phyloP scores from a whole-genome alignment of 805 yeast species.

The Starmerella etchellsii region DNA sequence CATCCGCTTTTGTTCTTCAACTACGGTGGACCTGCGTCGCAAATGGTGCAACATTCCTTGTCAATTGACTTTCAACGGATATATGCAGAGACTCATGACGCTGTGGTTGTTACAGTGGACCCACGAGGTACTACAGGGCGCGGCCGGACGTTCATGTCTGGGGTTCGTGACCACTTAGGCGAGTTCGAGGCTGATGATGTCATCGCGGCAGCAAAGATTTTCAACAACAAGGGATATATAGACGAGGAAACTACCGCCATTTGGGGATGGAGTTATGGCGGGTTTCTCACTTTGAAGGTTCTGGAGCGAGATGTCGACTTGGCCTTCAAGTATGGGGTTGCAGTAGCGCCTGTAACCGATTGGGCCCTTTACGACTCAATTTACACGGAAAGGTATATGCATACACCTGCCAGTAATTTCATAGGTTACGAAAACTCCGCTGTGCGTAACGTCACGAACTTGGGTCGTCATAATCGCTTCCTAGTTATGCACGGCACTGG shows the following conservation, averaged over 20 bases:
- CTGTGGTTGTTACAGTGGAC: conserved; percentile 87
- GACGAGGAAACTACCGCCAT: conserved; percentile 59
- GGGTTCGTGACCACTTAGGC: conserved; percentile 75
- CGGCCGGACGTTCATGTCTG: conserved; percentile 62
- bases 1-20: conserved; percentile 84
- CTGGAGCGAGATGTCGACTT: conserved; percentile 67
- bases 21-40: conserved; percentile 95
- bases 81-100: conserved; percentile 61
- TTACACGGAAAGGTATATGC: conserved; percentile 92
- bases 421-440: conserved; percentile 47
- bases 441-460: conserved; percentile 42
- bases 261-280: conserved; percentile 99
- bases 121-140: conserved; percentile 94
- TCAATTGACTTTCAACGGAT: conserved; percentile 57
- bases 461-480: conserved; percentile 52
- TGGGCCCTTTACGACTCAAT: conserved; percentile 87
- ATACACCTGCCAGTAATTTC: conserved; percentile 55
- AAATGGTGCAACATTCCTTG: conserved; percentile 54
- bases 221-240: conserved; percentile 52
- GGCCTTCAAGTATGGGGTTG: conserved; percentile 74
- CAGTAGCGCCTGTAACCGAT: conserved; percentile 96
- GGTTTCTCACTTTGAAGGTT: conserved; percentile 80
- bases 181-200: conserved; percentile 76
- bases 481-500: conserved; percentile 92
- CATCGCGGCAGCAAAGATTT: conserved; percentile 65